Conservation (phyloP, 23 red algal species). For the Gracilaria vermiculophylla region DNA sequence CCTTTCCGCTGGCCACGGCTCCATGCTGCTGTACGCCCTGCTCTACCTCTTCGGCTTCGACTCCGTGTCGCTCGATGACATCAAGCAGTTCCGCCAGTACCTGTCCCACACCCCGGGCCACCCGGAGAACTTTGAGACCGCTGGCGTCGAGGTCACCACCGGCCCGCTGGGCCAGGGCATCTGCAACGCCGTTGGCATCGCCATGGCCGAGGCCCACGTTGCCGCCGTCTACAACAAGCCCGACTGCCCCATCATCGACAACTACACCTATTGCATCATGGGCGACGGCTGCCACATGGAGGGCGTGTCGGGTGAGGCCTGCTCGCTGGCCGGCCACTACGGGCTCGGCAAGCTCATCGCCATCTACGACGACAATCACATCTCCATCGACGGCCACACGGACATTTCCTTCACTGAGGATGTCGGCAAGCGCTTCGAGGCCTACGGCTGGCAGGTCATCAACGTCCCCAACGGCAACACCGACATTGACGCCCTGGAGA, state of each 20-base stretch:
- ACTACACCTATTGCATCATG: conserved; percentile 94
- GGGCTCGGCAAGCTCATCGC: conserved; percentile 96
- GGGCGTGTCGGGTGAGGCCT: conserved; percentile 86
- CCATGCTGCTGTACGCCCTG: conserved; percentile 91
- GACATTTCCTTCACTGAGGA: conserved; percentile 92
- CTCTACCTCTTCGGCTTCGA: conserved; percentile 96
- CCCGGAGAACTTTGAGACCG: conserved; percentile 92
- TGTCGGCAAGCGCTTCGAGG: conserved; percentile 81
- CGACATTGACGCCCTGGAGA: conserved; percentile 73
- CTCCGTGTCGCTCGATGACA: conserved; percentile 82
- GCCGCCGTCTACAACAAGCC: conserved; percentile 93
- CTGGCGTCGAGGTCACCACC: conserved; percentile 92
- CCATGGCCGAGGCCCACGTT: conserved; percentile 91
- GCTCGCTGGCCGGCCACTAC: conserved; percentile 89
- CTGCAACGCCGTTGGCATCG: conserved; percentile 92
- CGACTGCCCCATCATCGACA: conserved; percentile 77
- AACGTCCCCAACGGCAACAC: conserved; percentile 91
- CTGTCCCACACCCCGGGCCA: conserved; percentile 80
- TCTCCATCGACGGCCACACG: conserved; percentile 95
- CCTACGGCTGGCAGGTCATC: conserved; percentile 97
- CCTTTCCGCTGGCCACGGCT: conserved; percentile 86
- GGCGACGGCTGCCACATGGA: conserved; percentile 97
- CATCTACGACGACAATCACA: conserved; percentile 98
- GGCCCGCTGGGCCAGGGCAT: conserved; percentile 95
- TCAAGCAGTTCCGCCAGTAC: conserved; percentile 98